Base-by-base conservation (phyloP, 2,329 filamentous ascomycete species). In the Mycogone perniciosa region DNA sequence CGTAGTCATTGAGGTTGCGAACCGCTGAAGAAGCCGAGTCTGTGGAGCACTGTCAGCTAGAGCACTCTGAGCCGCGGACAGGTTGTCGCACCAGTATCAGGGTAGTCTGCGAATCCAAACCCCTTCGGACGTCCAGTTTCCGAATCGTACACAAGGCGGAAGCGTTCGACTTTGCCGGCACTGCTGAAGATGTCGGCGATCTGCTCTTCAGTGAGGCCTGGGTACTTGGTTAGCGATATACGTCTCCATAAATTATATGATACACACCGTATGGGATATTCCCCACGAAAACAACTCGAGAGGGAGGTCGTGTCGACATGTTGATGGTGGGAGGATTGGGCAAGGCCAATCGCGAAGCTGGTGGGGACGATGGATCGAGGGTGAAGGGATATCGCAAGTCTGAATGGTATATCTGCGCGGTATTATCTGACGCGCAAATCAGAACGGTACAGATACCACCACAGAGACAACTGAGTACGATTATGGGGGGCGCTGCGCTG, bases 21-120 rank as follows among this genome's bases (percentile, higher is more conserved):
- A 97, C 92, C 2, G 93, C 93, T 2, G 90, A 95, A 35, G 92
- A 89, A 31, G 93, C 93, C 29, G 90, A 85, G 61, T 85, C 82
- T 83, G 38, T 7, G 33, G 29, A 10, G 5, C 5, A 33, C 4
- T 5, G 51, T 63, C 45, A 67, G 60, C 49, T 27, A 39, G 31
- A 37, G 20, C 7, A 40, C 29, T 7, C 9, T 34, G 10, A 34
- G 11, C 6, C 45, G 9, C n/a, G 38, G 35, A 47, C 5, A 38
- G n/a, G 6, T 4, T 20, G 26, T 53, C 68, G 34, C 78, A 80
- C 95, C 92, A 53, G 88, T 84, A 64, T 97, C 93, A 50, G 89
- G 87, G 65, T 95, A 99, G 67, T 97, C 92, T 63, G 91, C 88
- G 62, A 97, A 99, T 34, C 93, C 93, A 67, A 96, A 99, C 13